Evolutionary conservation across 306 rosid genomes (phyloP).

Genomic region (Nissolia schottii): DNA sequence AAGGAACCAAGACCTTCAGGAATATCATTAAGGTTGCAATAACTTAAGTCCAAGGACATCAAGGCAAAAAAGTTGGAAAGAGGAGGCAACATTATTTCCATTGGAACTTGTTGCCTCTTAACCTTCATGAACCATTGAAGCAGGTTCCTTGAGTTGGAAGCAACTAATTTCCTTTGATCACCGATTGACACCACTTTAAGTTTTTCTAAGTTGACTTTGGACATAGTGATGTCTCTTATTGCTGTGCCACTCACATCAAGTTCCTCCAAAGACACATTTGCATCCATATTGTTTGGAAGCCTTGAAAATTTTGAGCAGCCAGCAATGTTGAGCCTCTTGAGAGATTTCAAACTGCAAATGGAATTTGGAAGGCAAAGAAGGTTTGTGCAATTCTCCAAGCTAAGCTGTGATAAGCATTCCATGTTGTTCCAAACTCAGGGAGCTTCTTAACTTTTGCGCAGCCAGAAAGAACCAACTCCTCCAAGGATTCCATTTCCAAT

Average conservation of each 20-base stretch:
- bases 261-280: slow-evolving; percentile 1
- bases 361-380: not conserved
- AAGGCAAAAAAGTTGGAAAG: not conserved
- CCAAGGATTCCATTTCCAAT: not conserved
- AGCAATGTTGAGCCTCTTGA: not conserved
- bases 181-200: not conserved
- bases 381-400: not conserved
- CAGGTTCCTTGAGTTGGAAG: not conserved
- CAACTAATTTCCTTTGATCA: not conserved
- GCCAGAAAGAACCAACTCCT: slow-evolving; percentile 12
- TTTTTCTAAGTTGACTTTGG: too few species aligned
- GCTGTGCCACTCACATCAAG: slow-evolving; percentile 4
- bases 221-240: too few species aligned
- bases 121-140: not conserved
- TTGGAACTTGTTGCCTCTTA: not conserved
- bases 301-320: not conserved
- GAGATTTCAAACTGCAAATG: slow-evolving; percentile 9
- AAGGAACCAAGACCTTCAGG: not conserved
- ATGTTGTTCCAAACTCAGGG: not conserved
- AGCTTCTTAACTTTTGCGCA: not conserved
- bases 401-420: not conserved
- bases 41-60: not conserved
- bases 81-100: slow-evolving; percentile 4
- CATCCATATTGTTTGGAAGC: not conserved
- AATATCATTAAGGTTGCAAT: not conserved